Base-by-base conservation (phyloP, 2,329 filamentous ascomycete genomes). In the Fusarium compactum region DNA sequence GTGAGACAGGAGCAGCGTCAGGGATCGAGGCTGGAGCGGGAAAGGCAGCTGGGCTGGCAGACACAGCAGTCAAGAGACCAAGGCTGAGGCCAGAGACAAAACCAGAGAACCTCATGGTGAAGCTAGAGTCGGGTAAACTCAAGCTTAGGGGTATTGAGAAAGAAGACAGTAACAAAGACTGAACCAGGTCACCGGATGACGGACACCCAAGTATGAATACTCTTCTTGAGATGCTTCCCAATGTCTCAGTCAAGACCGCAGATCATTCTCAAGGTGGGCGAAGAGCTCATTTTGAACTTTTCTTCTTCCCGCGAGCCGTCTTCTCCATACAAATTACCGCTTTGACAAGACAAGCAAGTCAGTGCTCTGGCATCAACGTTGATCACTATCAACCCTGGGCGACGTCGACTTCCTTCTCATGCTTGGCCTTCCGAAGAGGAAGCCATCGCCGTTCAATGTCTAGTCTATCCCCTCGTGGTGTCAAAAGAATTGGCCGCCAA, bases 281-380 rank as follows among this genome's bases (percentile, higher is more conserved):
- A 59, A 44, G 57, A 50, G 52, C 43, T 38, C 64, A 64, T 71
- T 75, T 75, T 75, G 69, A 75, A 71, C 59, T 41, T 51, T 44
- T 27, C 32, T 11, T 24, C 24, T 38, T 14, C 51, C 24, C 38
- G 15, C 22, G 44, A 38, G n/a, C 40, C 25, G 24, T 43, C 24
- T 41, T 43, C 38, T 25, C 46, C 18, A 38, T 18, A 18, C 38
- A 24, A 30, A 24, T 20, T 38, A 34, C 29, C 57, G 27, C 58
- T 57, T 29, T 18, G 24, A 45, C 59, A 38, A 29, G 43, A 34
- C 15, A 27, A 34, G 27, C 34, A 27, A 32, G 20, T 14, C 29
- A 18, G 27, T 51, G 24, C 54, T 63, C n/a, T 24, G 27, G 47
- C 54, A 50, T 50, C n/a, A 32, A 34, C 22, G n/a, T 32, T 50